Conservation (phyloP, 2,329 filamentous ascomycete species). For the Hawksworthiomyces lignivorus region DNA sequence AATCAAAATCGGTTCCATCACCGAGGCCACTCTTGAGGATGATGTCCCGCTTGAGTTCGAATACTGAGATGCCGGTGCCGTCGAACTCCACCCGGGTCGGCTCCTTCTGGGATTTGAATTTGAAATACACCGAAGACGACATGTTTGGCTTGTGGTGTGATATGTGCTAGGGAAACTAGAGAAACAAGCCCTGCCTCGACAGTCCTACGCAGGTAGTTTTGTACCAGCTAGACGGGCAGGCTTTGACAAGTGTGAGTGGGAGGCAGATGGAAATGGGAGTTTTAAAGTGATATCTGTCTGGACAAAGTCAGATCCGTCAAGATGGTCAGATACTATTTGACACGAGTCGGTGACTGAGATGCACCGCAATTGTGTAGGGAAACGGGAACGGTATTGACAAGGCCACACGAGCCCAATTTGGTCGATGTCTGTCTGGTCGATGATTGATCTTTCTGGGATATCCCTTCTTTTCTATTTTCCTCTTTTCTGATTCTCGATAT, state of each 20-base stretch:
- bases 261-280: too few species aligned
- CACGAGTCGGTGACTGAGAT: too few species aligned
- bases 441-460: too few species aligned
- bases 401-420: too few species aligned
- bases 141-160: constrained; percentile 43
- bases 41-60: constrained; percentile 97
- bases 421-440: too few species aligned
- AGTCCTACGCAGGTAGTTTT: constrained; percentile 2
- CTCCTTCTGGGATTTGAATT: constrained; percentile 98
- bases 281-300: too few species aligned
- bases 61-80: constrained; percentile 94
- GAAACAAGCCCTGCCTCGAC: background rate
- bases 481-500: background rate
- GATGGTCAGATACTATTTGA: too few species aligned
- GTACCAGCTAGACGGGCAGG: background rate
- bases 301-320: too few species aligned
- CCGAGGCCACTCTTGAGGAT: constrained; percentile 90
- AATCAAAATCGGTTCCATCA: constrained; percentile 92
- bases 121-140: constrained; percentile 98
- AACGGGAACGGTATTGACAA: too few species aligned
- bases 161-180: background rate
- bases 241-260: too few species aligned
- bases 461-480: background rate
- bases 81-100: constrained; percentile 92
- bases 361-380: too few species aligned